Evolutionary conservation across 148 eudicot genomes (phyloP).

Genomic region (Rhododendron molle): DNA sequence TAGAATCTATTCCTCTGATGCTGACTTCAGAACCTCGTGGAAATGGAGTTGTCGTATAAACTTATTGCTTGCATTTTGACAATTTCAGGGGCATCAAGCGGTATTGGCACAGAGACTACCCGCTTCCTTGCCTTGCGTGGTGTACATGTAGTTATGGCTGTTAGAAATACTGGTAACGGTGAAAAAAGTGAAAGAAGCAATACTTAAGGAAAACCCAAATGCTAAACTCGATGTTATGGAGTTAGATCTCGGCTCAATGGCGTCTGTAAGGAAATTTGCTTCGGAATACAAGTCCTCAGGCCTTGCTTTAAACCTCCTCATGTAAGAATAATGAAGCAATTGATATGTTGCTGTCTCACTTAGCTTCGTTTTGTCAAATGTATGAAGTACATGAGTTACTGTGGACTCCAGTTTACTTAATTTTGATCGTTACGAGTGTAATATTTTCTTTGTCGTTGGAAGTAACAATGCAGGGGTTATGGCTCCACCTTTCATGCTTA

Average conservation of each 20-base stretch:
- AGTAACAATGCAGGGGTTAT: slow-evolving; percentile 98
- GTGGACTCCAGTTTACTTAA: neutral
- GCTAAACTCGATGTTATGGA: slow-evolving; percentile 88
- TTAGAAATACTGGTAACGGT: slow-evolving; percentile 34
- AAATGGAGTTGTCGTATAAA: neutral
- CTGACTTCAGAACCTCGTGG: neutral
- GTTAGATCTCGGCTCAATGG: slow-evolving; percentile 80
- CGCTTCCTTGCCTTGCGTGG: neutral
- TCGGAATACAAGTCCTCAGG: slow-evolving; percentile 45
- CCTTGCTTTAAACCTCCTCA: slow-evolving; percentile 35
- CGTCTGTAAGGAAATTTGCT: slow-evolving; percentile 72
- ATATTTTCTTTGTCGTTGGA: slow-evolving; percentile 16
- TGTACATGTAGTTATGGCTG: neutral
- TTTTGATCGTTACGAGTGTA: neutral
- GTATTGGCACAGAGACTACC: slow-evolving; percentile 21
- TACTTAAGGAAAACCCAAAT: slow-evolving; percentile 51
- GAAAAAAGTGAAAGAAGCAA: slow-evolving; percentile 53
- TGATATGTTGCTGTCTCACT: neutral
- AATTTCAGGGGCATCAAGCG: slow-evolving; percentile 83
- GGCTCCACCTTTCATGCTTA: slow-evolving; percentile 67
- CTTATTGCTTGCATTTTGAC: neutral
- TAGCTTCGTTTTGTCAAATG: neutral
- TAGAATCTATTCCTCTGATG: neutral
- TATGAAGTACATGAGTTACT: neutral
- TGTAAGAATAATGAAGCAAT: slow-evolving; percentile 45